Conservation (phyloP, 2,329 filamentous ascomycete species). For the Curvularia lunata region DNA sequence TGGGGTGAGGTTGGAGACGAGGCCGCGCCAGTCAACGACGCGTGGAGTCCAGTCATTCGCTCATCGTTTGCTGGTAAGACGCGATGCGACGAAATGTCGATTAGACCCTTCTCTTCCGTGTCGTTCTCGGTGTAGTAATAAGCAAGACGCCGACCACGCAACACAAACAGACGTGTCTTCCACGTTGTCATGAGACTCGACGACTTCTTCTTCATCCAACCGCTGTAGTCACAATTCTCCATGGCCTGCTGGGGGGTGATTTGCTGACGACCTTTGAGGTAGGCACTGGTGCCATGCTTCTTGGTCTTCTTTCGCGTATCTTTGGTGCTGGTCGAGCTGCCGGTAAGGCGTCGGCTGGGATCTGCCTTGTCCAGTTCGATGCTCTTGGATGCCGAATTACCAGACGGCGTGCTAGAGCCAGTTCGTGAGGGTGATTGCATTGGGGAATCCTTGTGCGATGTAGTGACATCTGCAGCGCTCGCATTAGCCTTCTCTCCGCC, state of each 20-base stretch:
- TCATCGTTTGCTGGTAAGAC: conserved; percentile 96
- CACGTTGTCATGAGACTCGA: conserved; percentile 96
- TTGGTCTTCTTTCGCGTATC: conserved; percentile 61
- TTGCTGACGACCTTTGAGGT: conserved; percentile 83
- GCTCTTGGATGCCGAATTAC: conserved; percentile 65
- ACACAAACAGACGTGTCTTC: conserved; percentile 95
- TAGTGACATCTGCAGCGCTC: conserved; percentile 50
- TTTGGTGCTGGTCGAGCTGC: conserved; percentile 54
- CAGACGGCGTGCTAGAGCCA: conserved; percentile 72
- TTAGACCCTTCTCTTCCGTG: conserved; percentile 89
- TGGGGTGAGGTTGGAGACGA: conserved; percentile 66
- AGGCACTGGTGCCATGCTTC: conserved; percentile 95
- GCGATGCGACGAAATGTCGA: conserved; percentile 96
- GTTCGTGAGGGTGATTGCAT: conserved; percentile 73
- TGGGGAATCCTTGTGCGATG: conserved; percentile 59
- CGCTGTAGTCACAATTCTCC: conserved; percentile 85
- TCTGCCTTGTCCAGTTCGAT: conserved; percentile 79
- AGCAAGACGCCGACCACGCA: conserved; percentile 86
- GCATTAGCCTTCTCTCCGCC: conserved; percentile 60
- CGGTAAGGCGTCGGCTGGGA: conserved; percentile 42
- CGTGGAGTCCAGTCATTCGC: conserved; percentile 86
- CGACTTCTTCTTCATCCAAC: conserved; percentile 99
- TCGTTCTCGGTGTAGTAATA: conserved; percentile 98
- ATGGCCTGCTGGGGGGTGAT: conserved; percentile 84
- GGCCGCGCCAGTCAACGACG: conserved; percentile 87